These are phyloP conservation scores for Vitis hybrid DNA, from an alignment of 177 flowering plant species.

Conservation along the genomic window DNA sequence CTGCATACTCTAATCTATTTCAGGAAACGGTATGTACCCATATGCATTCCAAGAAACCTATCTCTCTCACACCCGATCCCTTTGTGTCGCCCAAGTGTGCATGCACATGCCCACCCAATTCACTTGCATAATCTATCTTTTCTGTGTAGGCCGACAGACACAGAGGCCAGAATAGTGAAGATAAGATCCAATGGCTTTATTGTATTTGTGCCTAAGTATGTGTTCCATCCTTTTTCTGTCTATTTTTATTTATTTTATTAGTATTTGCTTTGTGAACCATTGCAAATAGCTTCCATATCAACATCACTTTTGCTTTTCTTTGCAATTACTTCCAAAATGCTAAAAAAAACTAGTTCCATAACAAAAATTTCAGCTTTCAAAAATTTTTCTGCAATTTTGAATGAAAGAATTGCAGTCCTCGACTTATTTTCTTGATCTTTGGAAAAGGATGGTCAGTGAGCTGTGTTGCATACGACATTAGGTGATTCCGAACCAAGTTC, in stretches of 20 bases:
- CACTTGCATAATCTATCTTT: constrained; percentile 6
- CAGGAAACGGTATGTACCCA: constrained; percentile 60
- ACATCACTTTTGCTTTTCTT: background rate
- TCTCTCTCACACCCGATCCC: constrained; percentile 8
- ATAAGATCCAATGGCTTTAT: constrained; percentile 94
- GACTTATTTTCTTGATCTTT: too few relatives aligned
- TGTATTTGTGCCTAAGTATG: constrained; percentile 97
- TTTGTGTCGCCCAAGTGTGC: background rate
- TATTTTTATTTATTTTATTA: background rate
- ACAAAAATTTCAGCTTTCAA: too few relatives aligned
- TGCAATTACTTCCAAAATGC: background rate
- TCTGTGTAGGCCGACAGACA: constrained; percentile 75
- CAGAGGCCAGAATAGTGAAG: constrained; percentile 96
- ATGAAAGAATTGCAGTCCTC: too few relatives aligned
- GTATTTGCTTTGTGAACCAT: background rate
- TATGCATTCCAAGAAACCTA: background rate
- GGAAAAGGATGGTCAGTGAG: too few relatives aligned
- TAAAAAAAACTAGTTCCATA: too few relatives aligned
- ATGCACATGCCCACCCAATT: background rate
- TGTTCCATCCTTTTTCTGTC: background rate
- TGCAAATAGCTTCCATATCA: background rate
- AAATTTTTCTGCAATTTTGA: too few relatives aligned
- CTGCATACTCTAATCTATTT: constrained; percentile 91
- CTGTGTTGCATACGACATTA: too few relatives aligned
- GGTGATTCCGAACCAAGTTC: too few relatives aligned